Evolutionary conservation across 176 grass and related monocot genomes (phyloP).

Genomic region (Hsuehochloa calcarea): DNA sequence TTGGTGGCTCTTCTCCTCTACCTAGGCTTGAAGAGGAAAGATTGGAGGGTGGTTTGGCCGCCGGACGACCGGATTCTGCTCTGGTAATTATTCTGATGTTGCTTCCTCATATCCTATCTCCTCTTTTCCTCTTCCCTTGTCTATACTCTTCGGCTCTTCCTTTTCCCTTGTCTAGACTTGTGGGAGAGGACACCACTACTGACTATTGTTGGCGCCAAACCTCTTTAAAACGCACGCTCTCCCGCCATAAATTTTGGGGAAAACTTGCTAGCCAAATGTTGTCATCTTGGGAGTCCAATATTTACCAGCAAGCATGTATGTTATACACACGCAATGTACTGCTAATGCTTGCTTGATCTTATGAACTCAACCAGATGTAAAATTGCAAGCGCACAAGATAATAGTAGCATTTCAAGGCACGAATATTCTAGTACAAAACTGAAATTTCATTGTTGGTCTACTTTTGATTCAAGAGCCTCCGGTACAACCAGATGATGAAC

Average conservation of each 20-base stretch:
- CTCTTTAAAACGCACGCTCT: background rate
- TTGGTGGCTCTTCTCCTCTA: background rate
- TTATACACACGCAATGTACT: no score
- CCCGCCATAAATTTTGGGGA: slow-evolving; percentile 32
- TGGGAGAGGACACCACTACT: background rate
- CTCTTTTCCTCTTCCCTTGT: background rate
- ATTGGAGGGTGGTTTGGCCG: slow-evolving; percentile 62
- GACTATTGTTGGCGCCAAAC: slow-evolving; percentile 41
- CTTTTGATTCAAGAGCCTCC: slow-evolving; percentile 34
- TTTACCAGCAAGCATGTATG: no score
- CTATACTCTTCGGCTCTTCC: background rate
- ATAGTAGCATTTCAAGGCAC: background rate
- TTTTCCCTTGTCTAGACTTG: background rate
- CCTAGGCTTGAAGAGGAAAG: slow-evolving; percentile 59
- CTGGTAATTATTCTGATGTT: slow-evolving; percentile 27
- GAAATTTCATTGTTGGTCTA: background rate
- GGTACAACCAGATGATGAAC: slow-evolving; percentile 52
- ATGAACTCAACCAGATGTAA: background rate
- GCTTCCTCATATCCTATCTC: slow-evolving; percentile 33
- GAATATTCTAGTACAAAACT: background rate
- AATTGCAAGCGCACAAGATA: background rate
- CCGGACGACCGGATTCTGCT: slow-evolving; percentile 32
- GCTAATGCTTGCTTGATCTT: background rate
- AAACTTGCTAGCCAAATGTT: background rate
- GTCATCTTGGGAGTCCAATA: background rate